Evolutionary conservation across 345 rosid genomes (phyloP).

Genomic region (Boechera retrofracta): DNA sequence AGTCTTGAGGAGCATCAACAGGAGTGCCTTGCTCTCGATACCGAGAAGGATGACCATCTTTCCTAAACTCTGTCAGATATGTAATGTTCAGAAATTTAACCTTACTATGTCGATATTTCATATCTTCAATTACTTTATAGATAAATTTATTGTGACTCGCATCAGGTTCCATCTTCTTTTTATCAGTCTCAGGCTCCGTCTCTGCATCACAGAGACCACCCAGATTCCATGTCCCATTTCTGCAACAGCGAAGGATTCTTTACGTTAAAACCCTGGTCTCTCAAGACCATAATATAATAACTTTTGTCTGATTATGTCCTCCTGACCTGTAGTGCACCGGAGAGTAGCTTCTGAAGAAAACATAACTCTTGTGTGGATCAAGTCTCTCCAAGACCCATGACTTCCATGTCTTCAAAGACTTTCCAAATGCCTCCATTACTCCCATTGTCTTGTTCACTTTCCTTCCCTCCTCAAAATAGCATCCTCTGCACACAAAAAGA

Average conservation of each 20-base stretch:
- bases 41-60: conserved; percentile 79
- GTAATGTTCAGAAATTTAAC: conserved; percentile 76
- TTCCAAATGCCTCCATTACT: conserved; percentile 68
- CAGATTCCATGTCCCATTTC: conserved; percentile 76
- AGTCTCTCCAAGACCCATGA: conserved; percentile 60
- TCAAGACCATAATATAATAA: not conserved
- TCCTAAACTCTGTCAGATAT: conserved; percentile 68
- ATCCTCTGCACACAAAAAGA: conserved; percentile 54
- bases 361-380: conserved; percentile 54
- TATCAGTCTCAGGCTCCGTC: conserved; percentile 59
- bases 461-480: conserved; percentile 72
- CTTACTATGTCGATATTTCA: conserved; percentile 51
- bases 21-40: conserved; percentile 72
- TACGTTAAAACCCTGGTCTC: not conserved
- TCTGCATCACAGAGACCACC: conserved; percentile 75
- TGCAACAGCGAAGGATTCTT: conserved; percentile 41
- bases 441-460: conserved; percentile 63
- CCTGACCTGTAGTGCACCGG: conserved; percentile 79
- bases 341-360: conserved; percentile 81
- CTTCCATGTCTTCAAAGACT: conserved; percentile 72
- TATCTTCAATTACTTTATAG: conserved; percentile 53
- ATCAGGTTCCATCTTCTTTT: conserved; percentile 54
- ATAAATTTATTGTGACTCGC: conserved; percentile 57
- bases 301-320: not conserved
- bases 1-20: conserved; percentile 75